These are phyloP conservation scores for Nakaseomyces nivariensis DNA, from an alignment of 1,139 yeast genomes.

Conservation along the genomic window DNA sequence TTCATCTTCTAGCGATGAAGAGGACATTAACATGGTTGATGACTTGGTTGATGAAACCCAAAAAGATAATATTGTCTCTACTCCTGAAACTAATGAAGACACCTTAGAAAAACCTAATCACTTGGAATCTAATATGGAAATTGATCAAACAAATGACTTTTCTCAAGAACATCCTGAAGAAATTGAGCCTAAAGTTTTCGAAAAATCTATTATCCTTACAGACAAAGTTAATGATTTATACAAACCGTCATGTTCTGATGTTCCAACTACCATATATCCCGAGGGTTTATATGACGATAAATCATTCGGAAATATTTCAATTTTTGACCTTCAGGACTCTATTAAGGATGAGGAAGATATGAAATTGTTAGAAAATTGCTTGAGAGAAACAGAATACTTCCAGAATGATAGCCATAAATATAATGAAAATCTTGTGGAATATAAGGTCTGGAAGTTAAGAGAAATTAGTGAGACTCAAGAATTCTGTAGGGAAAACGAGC, in stretches of 20 bases:
- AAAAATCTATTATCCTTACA: background rate
- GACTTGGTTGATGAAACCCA: background rate
- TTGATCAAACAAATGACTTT: too few species aligned
- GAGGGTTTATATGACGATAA: constrained; percentile 19
- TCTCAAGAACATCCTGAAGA: background rate
- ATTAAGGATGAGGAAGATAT: constrained; percentile 73
- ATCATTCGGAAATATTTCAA: constrained; percentile 28
- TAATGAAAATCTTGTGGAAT: constrained; percentile 6
- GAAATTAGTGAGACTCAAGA: background rate
- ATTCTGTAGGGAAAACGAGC: background rate
- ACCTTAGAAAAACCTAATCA: background rate
- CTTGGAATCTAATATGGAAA: too few species aligned
- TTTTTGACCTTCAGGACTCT: constrained; percentile 43
- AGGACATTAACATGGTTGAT: constrained; percentile 4
- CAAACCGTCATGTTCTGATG: constrained; percentile 17
- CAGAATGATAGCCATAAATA: too few species aligned
- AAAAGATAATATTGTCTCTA: constrained; percentile 5
- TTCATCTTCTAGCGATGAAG: constrained; percentile 8
- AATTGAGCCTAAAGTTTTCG: background rate
- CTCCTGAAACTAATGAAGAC: constrained; percentile 3
- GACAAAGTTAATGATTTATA: constrained; percentile 7
- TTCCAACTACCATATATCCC: constrained; percentile 21
- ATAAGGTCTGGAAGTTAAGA: constrained; percentile 18
- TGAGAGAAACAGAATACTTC: too few species aligned
- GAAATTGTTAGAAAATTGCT: constrained; percentile 30